These are phyloP conservation scores for Pythium grandisporangium DNA, from an alignment of 352 stramenopile species.

Conservation along the genomic window DNA sequence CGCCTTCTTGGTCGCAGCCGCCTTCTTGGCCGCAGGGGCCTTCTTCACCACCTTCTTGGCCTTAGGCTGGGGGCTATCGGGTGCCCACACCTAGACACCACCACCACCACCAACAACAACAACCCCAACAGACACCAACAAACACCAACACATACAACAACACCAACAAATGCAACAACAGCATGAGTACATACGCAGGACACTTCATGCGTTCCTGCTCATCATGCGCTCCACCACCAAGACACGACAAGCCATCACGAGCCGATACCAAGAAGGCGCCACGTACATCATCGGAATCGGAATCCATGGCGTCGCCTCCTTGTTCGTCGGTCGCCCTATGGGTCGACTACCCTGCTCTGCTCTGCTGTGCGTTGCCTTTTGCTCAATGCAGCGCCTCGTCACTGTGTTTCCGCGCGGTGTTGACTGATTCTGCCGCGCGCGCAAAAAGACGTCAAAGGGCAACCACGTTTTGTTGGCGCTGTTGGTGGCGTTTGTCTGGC, in stretches of 20 bases:
- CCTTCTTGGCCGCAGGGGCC: conserved; percentile 34
- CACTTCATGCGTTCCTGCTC: too few species aligned
- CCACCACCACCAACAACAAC: conserved; percentile 1
- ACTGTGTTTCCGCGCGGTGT: too few species aligned
- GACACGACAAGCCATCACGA: too few species aligned
- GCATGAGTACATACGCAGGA: conserved; percentile 4
- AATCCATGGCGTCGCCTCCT: conserved; percentile 6
- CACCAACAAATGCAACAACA: too few species aligned
- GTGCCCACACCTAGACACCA: conserved; percentile 8
- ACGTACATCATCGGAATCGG: conserved; percentile 11
- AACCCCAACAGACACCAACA: neutral
- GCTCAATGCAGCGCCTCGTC: neutral
- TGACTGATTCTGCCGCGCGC: too few species aligned
- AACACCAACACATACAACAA: too few species aligned
- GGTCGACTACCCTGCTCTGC: neutral
- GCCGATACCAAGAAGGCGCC: too few species aligned
- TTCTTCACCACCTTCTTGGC: too few species aligned
- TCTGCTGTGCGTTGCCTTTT: conserved; percentile 1
- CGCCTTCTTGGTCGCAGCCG: conserved; percentile 6
- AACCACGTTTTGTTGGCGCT: too few species aligned
- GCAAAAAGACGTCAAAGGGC: too few species aligned
- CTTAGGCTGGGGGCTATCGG: conserved; percentile 14
- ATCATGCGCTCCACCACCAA: too few species aligned
- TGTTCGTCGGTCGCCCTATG: conserved; percentile 5
- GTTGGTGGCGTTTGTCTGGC: too few species aligned